Base-by-base conservation (phyloP, 2,329 filamentous ascomycete species). In the Neophaeococcomyces aloes region DNA sequence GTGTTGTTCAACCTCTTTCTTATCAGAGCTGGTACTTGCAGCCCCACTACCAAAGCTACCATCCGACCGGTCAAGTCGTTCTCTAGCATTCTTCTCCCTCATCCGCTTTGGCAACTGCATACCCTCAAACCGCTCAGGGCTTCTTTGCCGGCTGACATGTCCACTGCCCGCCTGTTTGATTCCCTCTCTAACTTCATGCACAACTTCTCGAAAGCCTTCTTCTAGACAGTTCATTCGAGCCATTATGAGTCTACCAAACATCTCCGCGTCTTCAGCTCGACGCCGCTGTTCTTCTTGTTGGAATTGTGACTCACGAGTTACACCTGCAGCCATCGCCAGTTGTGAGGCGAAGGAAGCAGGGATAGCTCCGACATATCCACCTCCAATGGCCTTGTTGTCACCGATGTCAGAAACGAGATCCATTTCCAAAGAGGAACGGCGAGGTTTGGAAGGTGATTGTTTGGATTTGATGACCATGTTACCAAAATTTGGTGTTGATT, bases 151-250 rank as follows among this genome's bases (percentile, higher is more conserved):
- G 8, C 29, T 34, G 17, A 23, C 39, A 11, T 34, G 31, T 11
- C 39, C 39, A 35, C 39, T 42, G 14, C 17, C 30, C 8, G 29
- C 39, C n/a, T 34, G 30, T n/a, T 35, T 42, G 23, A 42, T 76
- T 59, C 76, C 65, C 50, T 78, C 76, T 49, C 83, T 78, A 60
- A 94, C 81, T 61, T 91, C 86, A 49, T 77, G 78, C 45, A 87
- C 76, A n/a, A 94, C 81, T 47, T 94, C 86, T 2, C 83, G 75
- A 61, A 96, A 89, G 11, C 87, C 83, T 63, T 94, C 86, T 60
- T 96, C 88, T 2, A 96, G 71, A 6, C 83, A 89, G 61, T 91
- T 91, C 86, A 95, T 95, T 27, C 86, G 73, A 7, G 86, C 86
- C 35, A 95, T 69, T 63, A 95, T 83, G 35, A 94, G 73, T 44